Evolutionary conservation across 2,329 filamentous ascomycete species (phyloP), one percentile per base, ranked within the genome.

Genomic region (Claviceps pusilla): DNA sequence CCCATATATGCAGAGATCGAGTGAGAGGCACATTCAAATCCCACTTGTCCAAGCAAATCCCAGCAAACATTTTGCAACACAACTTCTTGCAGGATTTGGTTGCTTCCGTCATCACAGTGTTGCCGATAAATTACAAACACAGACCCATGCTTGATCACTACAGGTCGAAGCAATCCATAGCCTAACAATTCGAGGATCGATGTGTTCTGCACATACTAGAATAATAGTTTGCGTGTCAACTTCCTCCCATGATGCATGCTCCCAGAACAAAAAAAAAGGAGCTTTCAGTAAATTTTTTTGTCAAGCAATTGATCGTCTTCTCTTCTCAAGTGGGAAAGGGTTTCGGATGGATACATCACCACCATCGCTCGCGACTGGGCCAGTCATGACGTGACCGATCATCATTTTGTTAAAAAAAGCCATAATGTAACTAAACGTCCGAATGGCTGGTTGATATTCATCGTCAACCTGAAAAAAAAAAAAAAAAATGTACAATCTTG

Each of bases 1-100:
- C 4, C 4, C 14, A 24, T 24, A 24, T 24, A 39, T 39, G 37
- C 39, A 41, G 39, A 14, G 39, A 7, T 41, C 39, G 14, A 45
- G 42, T 19, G 9, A 43, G 39, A n/a, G n/a, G 16, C 7, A 12
- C n/a, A 7, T 43, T 19, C n/a, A 45, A 45, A 19, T 45, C 42
- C 19, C 10, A 19, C n/a, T 41, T 41, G 39, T 16, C 16, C 39
- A 41, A 50, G 10, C 24, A 29, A 14, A 41, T 31, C 33, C 33
- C 28, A 54, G 48, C 52, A 54, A 52, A 49, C 49, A 42, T 28
- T 35, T 45, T n/a, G 33, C 50, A 52, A 55, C 45, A 52, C 50
- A 55, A 24, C 35, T 5, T 5, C 29, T 16, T n/a, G 12, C 24
- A 12, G 4, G 28, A n/a, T 3, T 33, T 29, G 6, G 9, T 14